These are phyloP conservation scores for Selaginella moellendorffii DNA, from an alignment of 75 land plant genomes.

Conservation along the genomic window DNA sequence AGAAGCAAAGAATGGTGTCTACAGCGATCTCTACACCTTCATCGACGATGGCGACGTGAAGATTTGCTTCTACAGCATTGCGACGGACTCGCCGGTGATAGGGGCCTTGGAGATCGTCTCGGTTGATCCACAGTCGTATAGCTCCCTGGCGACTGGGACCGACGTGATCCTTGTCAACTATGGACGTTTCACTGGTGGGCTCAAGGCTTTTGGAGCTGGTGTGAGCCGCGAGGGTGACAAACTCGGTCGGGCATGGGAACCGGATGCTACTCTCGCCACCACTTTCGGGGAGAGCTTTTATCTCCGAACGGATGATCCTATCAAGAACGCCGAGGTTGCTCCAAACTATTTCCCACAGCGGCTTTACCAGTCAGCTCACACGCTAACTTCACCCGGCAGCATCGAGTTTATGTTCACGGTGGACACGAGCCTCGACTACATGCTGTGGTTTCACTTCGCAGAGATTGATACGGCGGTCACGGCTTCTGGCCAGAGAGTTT, in stretches of 20 bases:
- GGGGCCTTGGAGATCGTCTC: conserved; percentile 58
- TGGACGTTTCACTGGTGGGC: conserved; percentile 56
- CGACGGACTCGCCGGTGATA: conserved; percentile 85
- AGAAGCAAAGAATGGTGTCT: conserved; percentile 43
- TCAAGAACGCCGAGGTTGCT: conserved; percentile 25
- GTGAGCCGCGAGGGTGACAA: conserved; percentile 48
- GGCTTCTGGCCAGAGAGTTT: conserved; percentile 59
- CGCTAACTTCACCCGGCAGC: conserved; percentile 12
- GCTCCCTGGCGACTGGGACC: conserved; percentile 19
- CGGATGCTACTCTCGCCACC: conserved; percentile 26
- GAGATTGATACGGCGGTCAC: conserved; percentile 67
- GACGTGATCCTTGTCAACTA: conserved; percentile 49
- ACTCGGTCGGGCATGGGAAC: conserved; percentile 69
- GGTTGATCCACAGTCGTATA: conserved; percentile 39
- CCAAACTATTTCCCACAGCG: conserved; percentile 68
- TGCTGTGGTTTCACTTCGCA: conserved; percentile 95
- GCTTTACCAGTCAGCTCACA: conserved; percentile 54
- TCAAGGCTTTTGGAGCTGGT: conserved; percentile 63
- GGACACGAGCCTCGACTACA: conserved; percentile 71
- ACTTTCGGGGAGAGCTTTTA: conserved; percentile 7
- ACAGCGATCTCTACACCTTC: conserved; percentile 74
- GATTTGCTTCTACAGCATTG: conserved; percentile 82
- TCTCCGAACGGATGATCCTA: conserved; percentile 20
- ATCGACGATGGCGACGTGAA: conserved; percentile 44
- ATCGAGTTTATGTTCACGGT: conserved; percentile 48